Conservation (phyloP, 2,329 filamentous ascomycete genomes). For the Xylaria sp. region DNA sequence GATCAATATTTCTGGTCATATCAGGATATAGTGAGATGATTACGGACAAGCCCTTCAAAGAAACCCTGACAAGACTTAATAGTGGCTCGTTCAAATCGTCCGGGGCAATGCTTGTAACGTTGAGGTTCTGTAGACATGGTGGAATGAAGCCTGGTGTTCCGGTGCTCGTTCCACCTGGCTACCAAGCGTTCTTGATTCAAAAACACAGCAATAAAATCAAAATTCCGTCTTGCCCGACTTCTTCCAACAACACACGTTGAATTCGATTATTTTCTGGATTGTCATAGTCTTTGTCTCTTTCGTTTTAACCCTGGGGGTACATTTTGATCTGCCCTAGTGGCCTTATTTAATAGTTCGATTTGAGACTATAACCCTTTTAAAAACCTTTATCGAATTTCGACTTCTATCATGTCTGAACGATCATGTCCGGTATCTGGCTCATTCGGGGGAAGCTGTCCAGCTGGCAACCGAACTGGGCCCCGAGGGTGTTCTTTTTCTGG, state of each 20-base stretch:
- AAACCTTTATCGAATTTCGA: background rate
- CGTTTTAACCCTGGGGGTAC: background rate
- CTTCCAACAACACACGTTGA: background rate
- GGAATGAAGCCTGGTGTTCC: conserved; percentile 13
- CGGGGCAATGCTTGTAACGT: conserved; percentile 4
- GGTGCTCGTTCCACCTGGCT: background rate
- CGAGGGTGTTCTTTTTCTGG: conserved; percentile 52
- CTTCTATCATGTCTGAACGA: conserved; percentile 18
- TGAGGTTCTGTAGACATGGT: conserved; percentile 12
- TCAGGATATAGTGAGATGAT: conserved; percentile 6
- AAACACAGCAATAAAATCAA: conserved; percentile 1
- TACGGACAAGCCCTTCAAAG: background rate
- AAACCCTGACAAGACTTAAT: conserved; percentile 1
- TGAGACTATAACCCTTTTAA: background rate
- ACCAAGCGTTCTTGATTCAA: background rate
- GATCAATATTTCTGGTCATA: background rate
- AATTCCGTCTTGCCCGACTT: background rate
- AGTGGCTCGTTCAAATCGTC: background rate
- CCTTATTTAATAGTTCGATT: background rate
- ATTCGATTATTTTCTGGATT: background rate
- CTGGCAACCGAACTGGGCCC: conserved; percentile 46
- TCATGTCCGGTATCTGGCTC: conserved; percentile 23
- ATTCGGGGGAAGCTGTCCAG: conserved; percentile 16
- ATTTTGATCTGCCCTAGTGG: conserved; percentile 15
- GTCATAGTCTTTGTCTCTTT: conserved; percentile 9